phyloP scores from a whole-genome alignment of 192 early-diverging fungal genomes.

The Pecoramyces ruminantium region DNA sequence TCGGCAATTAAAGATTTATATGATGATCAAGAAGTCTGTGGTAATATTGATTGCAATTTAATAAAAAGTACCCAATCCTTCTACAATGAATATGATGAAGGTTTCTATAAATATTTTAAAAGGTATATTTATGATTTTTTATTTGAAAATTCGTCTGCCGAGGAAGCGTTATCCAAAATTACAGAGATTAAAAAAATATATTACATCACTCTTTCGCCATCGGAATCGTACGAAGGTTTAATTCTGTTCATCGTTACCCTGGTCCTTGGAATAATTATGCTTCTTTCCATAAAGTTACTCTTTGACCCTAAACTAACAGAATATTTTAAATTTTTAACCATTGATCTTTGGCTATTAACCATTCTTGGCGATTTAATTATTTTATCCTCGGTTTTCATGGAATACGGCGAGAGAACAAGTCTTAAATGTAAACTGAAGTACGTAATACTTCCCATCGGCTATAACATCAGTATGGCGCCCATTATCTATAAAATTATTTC shows the following conservation, averaged over 20 bases:
- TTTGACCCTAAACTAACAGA: not conserved
- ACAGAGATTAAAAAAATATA: not conserved
- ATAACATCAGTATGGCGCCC: too few species aligned
- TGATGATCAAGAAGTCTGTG: not conserved
- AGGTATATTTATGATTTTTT: not conserved
- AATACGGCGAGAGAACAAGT: not conserved
- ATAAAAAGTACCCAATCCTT: not conserved
- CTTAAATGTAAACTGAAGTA: not conserved
- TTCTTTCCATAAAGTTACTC: not conserved
- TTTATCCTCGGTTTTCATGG: not conserved
- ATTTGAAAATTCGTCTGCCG: not conserved
- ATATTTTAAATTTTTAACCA: not conserved
- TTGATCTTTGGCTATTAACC: not conserved
- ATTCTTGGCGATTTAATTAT: not conserved
- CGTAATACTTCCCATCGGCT: not conserved
- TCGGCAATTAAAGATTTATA: not conserved
- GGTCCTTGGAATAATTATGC: not conserved
- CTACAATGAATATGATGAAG: not conserved
- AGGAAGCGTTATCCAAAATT: not conserved
- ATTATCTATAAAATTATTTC: too few species aligned
- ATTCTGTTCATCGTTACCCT: not conserved
- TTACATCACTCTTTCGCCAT: not conserved
- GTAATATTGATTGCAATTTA: not conserved
- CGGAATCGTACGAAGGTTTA: not conserved
- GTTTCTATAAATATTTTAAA: not conserved